Evolutionary conservation across 805 yeast species (phyloP), one percentile per base, ranked within the genome.

Genomic region (Zygosaccharomyces kombuchaensis): DNA sequence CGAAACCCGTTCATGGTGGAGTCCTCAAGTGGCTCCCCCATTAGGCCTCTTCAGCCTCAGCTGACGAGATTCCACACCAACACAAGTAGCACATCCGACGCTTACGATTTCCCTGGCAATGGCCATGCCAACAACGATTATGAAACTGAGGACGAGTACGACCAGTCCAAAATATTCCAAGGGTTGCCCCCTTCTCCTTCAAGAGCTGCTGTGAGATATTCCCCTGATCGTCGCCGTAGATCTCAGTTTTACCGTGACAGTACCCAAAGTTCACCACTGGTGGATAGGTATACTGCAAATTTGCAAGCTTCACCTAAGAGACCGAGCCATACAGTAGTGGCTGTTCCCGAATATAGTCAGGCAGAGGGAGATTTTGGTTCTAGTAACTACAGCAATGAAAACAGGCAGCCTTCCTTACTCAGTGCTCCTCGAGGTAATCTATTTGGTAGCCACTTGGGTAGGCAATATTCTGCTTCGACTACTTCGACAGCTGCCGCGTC

Each of bases 261-360:
- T 40, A 60, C 61, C 4, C 60, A 58, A 19, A 57, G 53, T 32
- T 51, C 65, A 6, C 67, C 67, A 13, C 62, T 69, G 9, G 78
- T 86, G 6, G 57, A 54, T 17, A 73, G 95, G 65, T 81, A 87
- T 34, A 77, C 75, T 41, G 83, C 75, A 56, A 82, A 93, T 2
- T 69, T 78, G 44, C 66, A 78, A 53, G 90, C 86, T 62, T 82
- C 95, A 0, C 93, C 95, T 27, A 76, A 72, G 45, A 76, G 89
- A 60, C 73, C 73, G 34, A 70, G 68, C 32, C 75, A 74, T 3
- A 72, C 81, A 5, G 68, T 81, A 3, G 65, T 76, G 10, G 72
- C 81, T 39, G 68, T 72, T 23, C 71, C 71, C 44, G 70, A 71
- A 42, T 67, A 63, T 12, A 67, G 62, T 14, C 71, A 71, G 37